Evolutionary conservation across 306 rosid species (phyloP), one percentile per base, ranked within the genome.

Genomic region (Castanea mollissima): DNA sequence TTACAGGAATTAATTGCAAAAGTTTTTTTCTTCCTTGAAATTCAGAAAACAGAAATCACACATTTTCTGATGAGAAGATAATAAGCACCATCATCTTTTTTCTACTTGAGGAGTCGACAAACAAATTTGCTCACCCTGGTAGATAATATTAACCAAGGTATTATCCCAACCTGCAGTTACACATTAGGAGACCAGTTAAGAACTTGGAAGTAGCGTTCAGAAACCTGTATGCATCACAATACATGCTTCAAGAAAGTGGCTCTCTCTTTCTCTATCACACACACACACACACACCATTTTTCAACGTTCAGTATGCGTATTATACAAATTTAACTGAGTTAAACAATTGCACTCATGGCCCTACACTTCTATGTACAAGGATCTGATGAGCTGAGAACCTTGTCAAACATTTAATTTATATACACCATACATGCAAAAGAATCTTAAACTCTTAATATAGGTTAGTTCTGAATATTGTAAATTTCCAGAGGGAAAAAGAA

Each of bases 121-220:
- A 89, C 74, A 64, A 84, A 86, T 89, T 31, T 90, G 91, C 99
- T 85, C 52, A 95, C 98, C 83, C 94, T 78, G 55, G 89, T 87
- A 41, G 91, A 89, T 78, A 93, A 79, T 77, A 92, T 67, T 82
- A 95, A 87, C 99, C 99, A 90, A 29, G 98, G 97, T 64, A 95
- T 86, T 35, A 95, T 82, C 79, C 98, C 99, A 69, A 90, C 95
- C 99, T 94, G 95, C 90, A 81, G 77, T 52, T 14, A 58, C 29
- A 16, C n/a, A 80, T 11, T 12, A 18, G 2, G 20, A 38, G 46
- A 79, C 19, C 65, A 55, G 59, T 41, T 41, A 41, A 7, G 11
- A 7, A 38, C 46, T 74, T 56, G 27, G 55, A 76, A 79, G 69
- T 11, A 58, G 72, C 46, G 80, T 72, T 69, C 16, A 46, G 11